Conservation (phyloP, 2,329 filamentous ascomycete species). For the Colletotrichum sp. region DNA sequence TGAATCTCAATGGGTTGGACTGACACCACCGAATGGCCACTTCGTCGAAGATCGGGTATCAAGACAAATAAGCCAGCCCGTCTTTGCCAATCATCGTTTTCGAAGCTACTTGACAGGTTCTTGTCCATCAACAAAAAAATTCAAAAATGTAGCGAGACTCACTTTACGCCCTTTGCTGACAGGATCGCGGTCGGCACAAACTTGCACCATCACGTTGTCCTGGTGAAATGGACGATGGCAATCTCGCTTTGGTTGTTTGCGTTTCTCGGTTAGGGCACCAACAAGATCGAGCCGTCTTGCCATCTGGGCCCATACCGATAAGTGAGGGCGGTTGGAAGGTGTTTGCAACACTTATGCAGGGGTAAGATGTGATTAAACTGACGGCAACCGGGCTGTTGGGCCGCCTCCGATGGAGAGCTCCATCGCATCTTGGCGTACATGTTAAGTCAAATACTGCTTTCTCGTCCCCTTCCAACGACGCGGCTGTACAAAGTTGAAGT, state of each 20-base stretch:
- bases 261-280: not conserved
- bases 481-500: rapidly evolving
- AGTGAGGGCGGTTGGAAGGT: not conserved
- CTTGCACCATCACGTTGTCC: too few relatives aligned
- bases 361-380: not conserved
- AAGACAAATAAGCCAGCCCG: not conserved
- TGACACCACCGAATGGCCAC: not conserved
- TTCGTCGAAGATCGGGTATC: not conserved
- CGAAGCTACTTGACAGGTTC: not conserved
- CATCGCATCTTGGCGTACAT: not conserved
- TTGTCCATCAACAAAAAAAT: not conserved
- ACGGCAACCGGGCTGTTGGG: not conserved
- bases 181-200: too few relatives aligned
- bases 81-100: not conserved
- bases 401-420: not conserved
- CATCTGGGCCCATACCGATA: not conserved
- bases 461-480: not conserved
- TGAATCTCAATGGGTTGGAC: not conserved
- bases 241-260: not conserved
- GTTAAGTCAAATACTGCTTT: not conserved
- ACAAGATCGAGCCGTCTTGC: not conserved
- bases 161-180: too few relatives aligned
- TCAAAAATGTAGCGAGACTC: not conserved
- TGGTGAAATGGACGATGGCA: not conserved
- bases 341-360: not conserved